Evolutionary conservation across 495 filamentous ascomycete genomes (phyloP), one percentile per base, ranked within the genome.

Genomic region (Pseudomonodictys pantanalensis): DNA sequence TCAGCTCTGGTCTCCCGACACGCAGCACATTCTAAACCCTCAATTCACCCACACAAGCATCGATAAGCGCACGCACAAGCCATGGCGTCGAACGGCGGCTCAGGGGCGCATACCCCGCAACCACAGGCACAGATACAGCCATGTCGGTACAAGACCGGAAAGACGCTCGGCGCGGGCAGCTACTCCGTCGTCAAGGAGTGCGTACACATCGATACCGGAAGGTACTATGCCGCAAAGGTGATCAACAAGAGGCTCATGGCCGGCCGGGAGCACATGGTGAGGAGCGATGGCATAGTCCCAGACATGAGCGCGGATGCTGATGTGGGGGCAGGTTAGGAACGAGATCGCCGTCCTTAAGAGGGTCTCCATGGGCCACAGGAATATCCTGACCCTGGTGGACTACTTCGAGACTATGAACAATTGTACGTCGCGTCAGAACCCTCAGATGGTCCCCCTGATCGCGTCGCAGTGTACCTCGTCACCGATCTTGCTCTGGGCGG

Each of bases 361-460:
- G 61, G 93, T 98, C 18, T 97, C 92, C 18, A 95, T 97, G 89
- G 93, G 93, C 35, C 93, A 98, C 71, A 89, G 92, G 71, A 98
- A 98, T 69, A 97, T 98, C 69, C 75, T 98, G 55, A 98, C 93
- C 17, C 79, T 98, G 54, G 93, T 97, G 64, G 93, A 98, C 75
- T 98, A 98, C 72, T 98, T 98, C 69, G 93, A 98, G 77, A 98
- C 93, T 7, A 93, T 96, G 90, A 97, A 98, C 75, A 97, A 98
- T 72, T 79, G 86, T 89, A 75, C 50, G 66, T 18, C 7, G 9
- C 33, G 11, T 1, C 47, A 46, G 26, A 46, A n/a, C 22, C 17
- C 18, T 41, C 20, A 17, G 22, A 26, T 30, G 17, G n/a, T 17
- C n/a, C 24, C 15, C 17, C 20, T 32, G 28, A 29, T 51, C 15